Evolutionary conservation across 768 basidiomycete species (phyloP).

Genomic region (Lactarius hengduanensis): DNA sequence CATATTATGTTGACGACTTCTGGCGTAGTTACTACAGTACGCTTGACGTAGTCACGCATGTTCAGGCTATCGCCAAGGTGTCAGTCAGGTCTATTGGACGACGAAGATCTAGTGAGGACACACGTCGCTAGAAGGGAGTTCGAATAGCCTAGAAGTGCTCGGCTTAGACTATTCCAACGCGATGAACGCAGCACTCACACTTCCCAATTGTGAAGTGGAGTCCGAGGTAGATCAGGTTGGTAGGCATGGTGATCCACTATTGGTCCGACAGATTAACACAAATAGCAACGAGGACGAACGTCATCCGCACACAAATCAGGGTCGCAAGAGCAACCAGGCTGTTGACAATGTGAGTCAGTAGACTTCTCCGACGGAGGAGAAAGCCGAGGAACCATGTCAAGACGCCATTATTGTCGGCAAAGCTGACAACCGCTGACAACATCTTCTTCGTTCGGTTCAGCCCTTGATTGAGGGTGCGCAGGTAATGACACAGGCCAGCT

Average conservation of each 20-base stretch:
- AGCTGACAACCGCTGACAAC: constrained; percentile 19
- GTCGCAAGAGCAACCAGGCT: constrained; percentile 18
- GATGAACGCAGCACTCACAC: constrained; percentile 1
- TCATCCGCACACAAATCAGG: constrained; percentile 12
- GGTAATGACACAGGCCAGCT: constrained; percentile 19
- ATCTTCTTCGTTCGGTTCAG: constrained; percentile 14
- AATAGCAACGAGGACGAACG: neutral
- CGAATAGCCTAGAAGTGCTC: constrained; percentile 14
- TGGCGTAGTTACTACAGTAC: neutral
- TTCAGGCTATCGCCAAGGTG: constrained; percentile 14
- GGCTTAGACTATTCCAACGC: neutral
- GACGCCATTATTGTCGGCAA: constrained; percentile 20
- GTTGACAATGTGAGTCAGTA: neutral
- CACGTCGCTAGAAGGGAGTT: constrained; percentile 24
- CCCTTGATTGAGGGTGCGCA: constrained; percentile 21
- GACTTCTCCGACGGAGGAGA: neutral
- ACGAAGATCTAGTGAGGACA: neutral
- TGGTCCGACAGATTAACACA: neutral
- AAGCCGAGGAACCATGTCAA: constrained; percentile 19
- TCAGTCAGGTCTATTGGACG: neutral
- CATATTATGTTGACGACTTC: constrained; percentile 3
- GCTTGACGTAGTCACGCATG: constrained; percentile 25
- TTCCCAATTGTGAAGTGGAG: constrained; percentile 25
- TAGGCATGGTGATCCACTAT: constrained; percentile 20
- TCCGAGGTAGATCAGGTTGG: constrained; percentile 16